Evolutionary conservation across 805 yeast genomes (phyloP).

Genomic region (Phaffomyces thermotolerans): DNA sequence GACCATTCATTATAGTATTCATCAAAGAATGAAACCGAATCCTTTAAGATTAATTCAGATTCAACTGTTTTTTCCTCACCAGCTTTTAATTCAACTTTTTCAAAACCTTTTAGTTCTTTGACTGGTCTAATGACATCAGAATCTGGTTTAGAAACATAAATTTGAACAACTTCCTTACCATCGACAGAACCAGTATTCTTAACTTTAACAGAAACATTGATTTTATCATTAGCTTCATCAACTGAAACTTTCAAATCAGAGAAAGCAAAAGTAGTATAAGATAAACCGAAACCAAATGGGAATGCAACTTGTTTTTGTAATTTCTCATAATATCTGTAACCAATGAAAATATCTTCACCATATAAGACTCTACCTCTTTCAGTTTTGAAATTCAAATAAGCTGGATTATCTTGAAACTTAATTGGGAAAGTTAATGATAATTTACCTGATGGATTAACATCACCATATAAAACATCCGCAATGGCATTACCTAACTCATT

Average conservation of each 20-base stretch:
- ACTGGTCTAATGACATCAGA: conserved; percentile 39
- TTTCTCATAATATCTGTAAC: conserved; percentile 55
- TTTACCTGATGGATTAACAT: conserved; percentile 54
- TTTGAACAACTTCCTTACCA: conserved; percentile 51
- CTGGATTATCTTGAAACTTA: conserved; percentile 46
- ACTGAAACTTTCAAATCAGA: conserved; percentile 28
- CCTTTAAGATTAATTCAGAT: conserved; percentile 34
- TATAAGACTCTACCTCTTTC: conserved; percentile 47
- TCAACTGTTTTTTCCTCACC: conserved; percentile 34
- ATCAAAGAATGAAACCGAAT: conserved; percentile 47
- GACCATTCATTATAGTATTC: conserved; percentile 42
- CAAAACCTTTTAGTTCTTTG: conserved; percentile 55
- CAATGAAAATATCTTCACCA: conserved; percentile 62
- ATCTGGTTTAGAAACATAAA: conserved; percentile 36
- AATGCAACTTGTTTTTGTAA: conserved; percentile 38
- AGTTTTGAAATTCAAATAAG: conserved; percentile 44
- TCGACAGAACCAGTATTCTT: conserved; percentile 38
- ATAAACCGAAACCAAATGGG: conserved; percentile 60
- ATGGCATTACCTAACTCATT: conserved; percentile 50
- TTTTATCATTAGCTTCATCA: conserved; percentile 21
- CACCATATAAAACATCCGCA: conserved; percentile 50
- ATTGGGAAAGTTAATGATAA: conserved; percentile 50
- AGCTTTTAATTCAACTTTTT: conserved; percentile 37
- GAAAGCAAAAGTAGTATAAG: conserved; percentile 46
- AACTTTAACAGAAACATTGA: conserved; percentile 31